Percentiles rank a stretch among this genome's conserved stretches.
Evolutionary conservation across 2,329 filamentous ascomycete species (phyloP).

Genomic region (Penicillium concentricum): DNA sequence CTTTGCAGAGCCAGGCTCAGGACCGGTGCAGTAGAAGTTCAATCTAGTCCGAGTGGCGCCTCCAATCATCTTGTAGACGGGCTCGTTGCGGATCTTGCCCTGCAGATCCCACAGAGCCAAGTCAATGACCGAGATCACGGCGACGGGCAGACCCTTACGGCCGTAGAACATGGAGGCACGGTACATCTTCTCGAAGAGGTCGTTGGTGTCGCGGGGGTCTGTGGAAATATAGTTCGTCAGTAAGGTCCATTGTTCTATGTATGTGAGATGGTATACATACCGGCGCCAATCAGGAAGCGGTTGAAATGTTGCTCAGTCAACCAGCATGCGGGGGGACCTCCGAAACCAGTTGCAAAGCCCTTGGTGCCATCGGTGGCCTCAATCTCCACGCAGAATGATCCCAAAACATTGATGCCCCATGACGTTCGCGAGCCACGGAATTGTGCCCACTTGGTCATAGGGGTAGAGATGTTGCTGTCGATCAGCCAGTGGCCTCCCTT

Average conservation of each 20-base stretch:
- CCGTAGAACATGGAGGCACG: slow-evolving; percentile 95
- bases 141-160: slow-evolving; percentile 83
- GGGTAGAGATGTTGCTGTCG: slow-evolving; percentile 87
- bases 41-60: slow-evolving; percentile 81
- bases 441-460: slow-evolving; percentile 84
- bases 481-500: slow-evolving; percentile 71
- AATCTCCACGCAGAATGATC: slow-evolving; percentile 87
- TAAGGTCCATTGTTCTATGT: not conserved
- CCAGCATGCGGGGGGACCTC: slow-evolving; percentile 91
- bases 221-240: not conserved
- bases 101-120: slow-evolving; percentile 89
- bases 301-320: slow-evolving; percentile 91
- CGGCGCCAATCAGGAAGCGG: slow-evolving; percentile 80
- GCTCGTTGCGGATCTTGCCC: slow-evolving; percentile 87
- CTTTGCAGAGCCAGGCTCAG: slow-evolving; percentile 76
- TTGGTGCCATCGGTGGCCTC: slow-evolving; percentile 88
- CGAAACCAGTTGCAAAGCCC: slow-evolving; percentile 91
- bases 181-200: slow-evolving; percentile 96
- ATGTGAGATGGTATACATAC: slow-evolving; percentile 35
- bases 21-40: slow-evolving; percentile 93
- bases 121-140: slow-evolving; percentile 92
- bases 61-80: slow-evolving; percentile 91
- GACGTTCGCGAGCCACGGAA: slow-evolving; percentile 85
- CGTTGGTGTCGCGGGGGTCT: slow-evolving; percentile 88
- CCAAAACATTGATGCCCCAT: slow-evolving; percentile 94